Conservation (phyloP, 805 yeast species). For the Wickerhamomyces chaumierensis region DNA sequence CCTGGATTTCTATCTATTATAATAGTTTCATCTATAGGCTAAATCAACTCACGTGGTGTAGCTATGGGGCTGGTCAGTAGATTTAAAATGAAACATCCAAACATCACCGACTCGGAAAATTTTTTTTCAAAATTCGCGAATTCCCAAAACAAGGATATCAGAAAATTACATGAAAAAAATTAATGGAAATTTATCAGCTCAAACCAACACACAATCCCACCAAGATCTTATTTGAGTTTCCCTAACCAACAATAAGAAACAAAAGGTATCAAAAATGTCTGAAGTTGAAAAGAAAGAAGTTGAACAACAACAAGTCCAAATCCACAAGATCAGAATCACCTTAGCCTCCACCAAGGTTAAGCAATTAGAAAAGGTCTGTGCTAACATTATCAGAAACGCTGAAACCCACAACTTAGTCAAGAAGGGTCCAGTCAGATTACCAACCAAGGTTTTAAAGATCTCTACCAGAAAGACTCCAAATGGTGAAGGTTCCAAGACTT, state of each 20-base stretch:
- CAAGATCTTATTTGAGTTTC: background rate
- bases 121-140: conserved; percentile 2
- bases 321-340: conserved; percentile 98
- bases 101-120: conserved; percentile 15
- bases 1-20: too few relatives aligned
- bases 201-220: background rate
- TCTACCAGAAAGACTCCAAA: conserved; percentile 99
- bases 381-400: conserved; percentile 84
- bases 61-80: too few relatives aligned
- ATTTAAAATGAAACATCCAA: conserved; percentile 9
- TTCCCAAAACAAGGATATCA: conserved; percentile 6
- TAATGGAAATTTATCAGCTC: too few relatives aligned
- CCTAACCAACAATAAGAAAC: conserved; percentile 19
- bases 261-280: conserved; percentile 54
- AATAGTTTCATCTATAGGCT: too few relatives aligned
- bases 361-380: conserved; percentile 94
- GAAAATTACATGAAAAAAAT: too few relatives aligned
- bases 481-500: conserved; percentile 99
- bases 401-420: conserved; percentile 69
- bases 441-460: conserved; percentile 96
- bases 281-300: conserved; percentile 77
- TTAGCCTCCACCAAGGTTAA: conserved; percentile 97
- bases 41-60: too few relatives aligned
- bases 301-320: conserved; percentile 69
- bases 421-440: conserved; percentile 99